Conservation (phyloP, 768 basidiomycete species). For the Cystobasidiopsis lactophilus region DNA sequence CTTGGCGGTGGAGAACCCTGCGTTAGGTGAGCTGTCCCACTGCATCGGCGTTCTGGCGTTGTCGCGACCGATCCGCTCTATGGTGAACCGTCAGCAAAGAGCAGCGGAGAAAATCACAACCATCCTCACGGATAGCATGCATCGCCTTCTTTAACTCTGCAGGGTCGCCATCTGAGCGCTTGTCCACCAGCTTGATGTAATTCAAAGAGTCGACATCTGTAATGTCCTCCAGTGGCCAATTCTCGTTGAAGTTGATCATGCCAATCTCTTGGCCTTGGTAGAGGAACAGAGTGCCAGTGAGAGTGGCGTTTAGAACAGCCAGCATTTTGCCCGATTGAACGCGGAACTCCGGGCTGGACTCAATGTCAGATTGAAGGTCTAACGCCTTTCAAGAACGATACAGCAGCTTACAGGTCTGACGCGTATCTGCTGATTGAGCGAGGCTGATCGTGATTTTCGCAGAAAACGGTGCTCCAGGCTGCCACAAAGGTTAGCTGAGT, state of each 20-base stretch:
- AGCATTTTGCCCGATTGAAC: conserved; percentile 41
- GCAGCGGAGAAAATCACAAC: too few species aligned
- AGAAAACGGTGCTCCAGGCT: not conserved
- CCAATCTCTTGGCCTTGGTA: conserved; percentile 58
- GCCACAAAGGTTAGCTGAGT: not conserved
- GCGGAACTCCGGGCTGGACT: conserved; percentile 32
- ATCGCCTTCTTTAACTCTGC: not conserved
- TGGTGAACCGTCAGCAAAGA: too few species aligned
- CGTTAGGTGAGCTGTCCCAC: conserved; percentile 27
- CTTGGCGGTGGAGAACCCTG: conserved; percentile 39
- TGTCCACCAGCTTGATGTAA: conserved; percentile 37
- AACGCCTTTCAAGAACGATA: conserved; percentile 39
- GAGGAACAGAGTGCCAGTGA: conserved; percentile 45
- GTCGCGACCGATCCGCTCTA: conserved; percentile 30
- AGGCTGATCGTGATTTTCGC: conserved; percentile 9
- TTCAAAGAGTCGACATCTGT: conserved; percentile 45
- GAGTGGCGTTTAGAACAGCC: conserved; percentile 38
- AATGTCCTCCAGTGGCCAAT: conserved; percentile 51
- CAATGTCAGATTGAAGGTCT: conserved; percentile 32
- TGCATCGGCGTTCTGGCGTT: conserved; percentile 43
- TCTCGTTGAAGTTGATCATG: conserved; percentile 28
- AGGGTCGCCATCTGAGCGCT: not conserved
- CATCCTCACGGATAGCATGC: too few species aligned
- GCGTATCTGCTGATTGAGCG: conserved; percentile 44
- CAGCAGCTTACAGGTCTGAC: conserved; percentile 38